Evolutionary conservation across 2,329 filamentous ascomycete genomes (phyloP), one percentile per base, ranked within the genome.

Genomic region (Nemania sp.): DNA sequence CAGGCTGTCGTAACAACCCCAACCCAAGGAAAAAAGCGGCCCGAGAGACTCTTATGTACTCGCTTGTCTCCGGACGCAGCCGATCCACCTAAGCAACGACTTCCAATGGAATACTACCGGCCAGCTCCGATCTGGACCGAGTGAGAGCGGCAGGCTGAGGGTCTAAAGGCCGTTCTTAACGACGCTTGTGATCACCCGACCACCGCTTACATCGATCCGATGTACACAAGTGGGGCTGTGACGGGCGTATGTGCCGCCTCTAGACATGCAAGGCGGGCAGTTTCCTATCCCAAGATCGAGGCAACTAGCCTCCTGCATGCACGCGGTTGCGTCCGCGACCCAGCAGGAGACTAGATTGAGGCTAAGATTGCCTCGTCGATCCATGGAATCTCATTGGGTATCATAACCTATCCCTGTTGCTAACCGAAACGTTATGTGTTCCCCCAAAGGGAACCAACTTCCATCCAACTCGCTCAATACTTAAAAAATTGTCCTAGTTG

Each of bases 341-440:
- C 59, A 56, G 29, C 52, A 47, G 43, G 26, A 51, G 52, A 61
- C 56, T 59, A 27, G 26, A 55, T 59, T 70, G 68, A 70, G 68
- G 68, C 68, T 70, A 62, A 70, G 54, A 52, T 24, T 62, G 61
- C 57, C 65, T 70, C 49, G 57, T 60, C 57, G 61, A 68, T 68
- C 64, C 53, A 60, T 41, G 13, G 26, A 29, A 62, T 47, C 20
- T 49, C 62, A 66, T 58, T 68, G 57, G 62, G 52, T 24, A 35
- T 53, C 20, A 49, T 24, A 53, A 26, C 18, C 32, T 61, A 62
- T 56, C 51, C 51, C 49, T 58, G 56, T 61, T 64, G 52, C 64
- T 60, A 52, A 43, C 64, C 45, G 47, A 69, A 67, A 69, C 64
- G 20, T 62, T 64, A 56, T 64, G 56, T 66, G 61, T 24, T 26